Evolutionary conservation across 495 filamentous ascomycete genomes (phyloP), one percentile per base, ranked within the genome.

Genomic region (Xylaria scruposa): DNA sequence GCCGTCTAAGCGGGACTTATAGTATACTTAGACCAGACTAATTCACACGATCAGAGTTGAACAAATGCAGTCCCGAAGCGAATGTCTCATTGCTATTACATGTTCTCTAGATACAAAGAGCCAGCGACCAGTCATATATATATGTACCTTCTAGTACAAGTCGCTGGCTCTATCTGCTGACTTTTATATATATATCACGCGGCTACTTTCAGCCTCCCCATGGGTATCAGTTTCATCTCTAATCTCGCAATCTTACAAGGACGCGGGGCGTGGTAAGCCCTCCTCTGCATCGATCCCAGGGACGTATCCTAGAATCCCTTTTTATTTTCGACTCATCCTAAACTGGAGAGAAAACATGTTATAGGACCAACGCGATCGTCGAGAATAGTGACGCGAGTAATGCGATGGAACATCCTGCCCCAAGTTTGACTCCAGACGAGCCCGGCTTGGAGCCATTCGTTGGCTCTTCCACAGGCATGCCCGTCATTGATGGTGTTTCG

Each of bases 181-280:
- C 36, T 70, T 51, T 67, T 65, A 26, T 42, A 26, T 36, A 61
- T 15, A 19, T 47, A 44, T 8, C 40, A 49, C 62, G 19, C 36
- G 33, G 29, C 36, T 44, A 38, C 6, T 47, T 26, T 54, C 33
- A 13, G 19, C 42, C 40, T 46, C 47, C 42, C 51, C 19, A 26
- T 65, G 70, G 70, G 70, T 72, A 72, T 72, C 70, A 68, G 24
- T 68, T 67, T 53, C 42, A 6, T 67, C n/a, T 67, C 19, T 58
- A 54, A 59, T 67, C 29, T 61, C 49, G 12, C 38, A 31, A 51
- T 53, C 31, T 67, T 38, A 53, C 46, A 51, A 53, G 38, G n/a
- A 15, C 31, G 8, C n/a, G 10, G 2, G 10, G 2, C 40, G 7
- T 38, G 12, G 17, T 26, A 19, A 40, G 15, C 46, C 46, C 19